These are phyloP conservation scores for Waltergamsia citrina DNA, from an alignment of 2,329 filamentous ascomycete species.

Conservation along the genomic window DNA sequence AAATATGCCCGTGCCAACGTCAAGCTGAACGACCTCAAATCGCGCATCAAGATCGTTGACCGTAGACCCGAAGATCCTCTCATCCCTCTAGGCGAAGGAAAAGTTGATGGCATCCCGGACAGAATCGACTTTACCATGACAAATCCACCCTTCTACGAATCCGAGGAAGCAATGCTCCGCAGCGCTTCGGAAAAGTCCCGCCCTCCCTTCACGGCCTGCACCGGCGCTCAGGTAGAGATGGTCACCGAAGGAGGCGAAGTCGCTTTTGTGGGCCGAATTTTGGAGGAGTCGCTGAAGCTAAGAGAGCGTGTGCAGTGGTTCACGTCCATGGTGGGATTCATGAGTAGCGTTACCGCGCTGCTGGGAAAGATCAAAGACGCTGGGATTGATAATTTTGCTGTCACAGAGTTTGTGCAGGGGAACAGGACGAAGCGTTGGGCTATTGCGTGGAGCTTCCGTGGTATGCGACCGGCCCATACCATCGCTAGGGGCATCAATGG, in stretches of 20 bases:
- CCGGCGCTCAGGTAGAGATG: constrained; percentile 78
- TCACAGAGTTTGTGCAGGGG: constrained; percentile 71
- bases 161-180: constrained; percentile 54
- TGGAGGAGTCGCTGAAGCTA: constrained; percentile 57
- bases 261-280: constrained; percentile 61
- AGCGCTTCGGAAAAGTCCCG: constrained; percentile 57
- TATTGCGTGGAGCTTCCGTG: constrained; percentile 75
- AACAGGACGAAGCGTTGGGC: constrained; percentile 77
- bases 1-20: constrained; percentile 60
- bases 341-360: constrained; percentile 54
- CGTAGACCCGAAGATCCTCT: constrained; percentile 43
- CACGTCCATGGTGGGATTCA: constrained; percentile 81
- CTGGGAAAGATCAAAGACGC: constrained; percentile 49
- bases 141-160: constrained; percentile 92
- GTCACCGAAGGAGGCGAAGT: constrained; percentile 71
- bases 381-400: constrained; percentile 66
- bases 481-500: constrained; percentile 34
- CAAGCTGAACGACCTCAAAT: constrained; percentile 50
- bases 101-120: constrained; percentile 38
- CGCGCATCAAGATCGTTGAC: constrained; percentile 54
- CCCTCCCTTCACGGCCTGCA: constrained; percentile 63
- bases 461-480: constrained; percentile 48
- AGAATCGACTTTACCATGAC: constrained; percentile 91
- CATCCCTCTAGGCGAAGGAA: constrained; percentile 51
- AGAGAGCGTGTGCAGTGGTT: constrained; percentile 70